Evolutionary conservation across 495 filamentous ascomycete species (phyloP).

Genomic region (Mycothermus thermophilus): DNA sequence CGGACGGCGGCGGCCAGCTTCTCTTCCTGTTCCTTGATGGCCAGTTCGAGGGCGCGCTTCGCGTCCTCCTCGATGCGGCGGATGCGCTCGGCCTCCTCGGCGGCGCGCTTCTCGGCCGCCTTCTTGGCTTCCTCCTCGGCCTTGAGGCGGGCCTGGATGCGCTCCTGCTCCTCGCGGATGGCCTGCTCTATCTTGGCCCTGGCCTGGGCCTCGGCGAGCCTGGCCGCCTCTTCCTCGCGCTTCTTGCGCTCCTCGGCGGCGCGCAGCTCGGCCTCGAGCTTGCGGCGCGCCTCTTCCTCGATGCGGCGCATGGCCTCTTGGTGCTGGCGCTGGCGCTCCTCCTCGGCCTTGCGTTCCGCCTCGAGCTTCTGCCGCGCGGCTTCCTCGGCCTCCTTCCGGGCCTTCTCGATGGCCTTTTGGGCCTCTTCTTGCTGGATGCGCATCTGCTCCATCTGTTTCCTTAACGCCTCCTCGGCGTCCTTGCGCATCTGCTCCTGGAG

Average conservation of each 20-base stretch:
- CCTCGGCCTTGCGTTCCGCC: slow-evolving; percentile 17
- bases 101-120: slow-evolving; percentile 20
- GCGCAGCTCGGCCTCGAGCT: slow-evolving; percentile 21
- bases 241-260: slow-evolving; percentile 22
- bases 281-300: slow-evolving; percentile 33
- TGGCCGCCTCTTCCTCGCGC: slow-evolving; percentile 20
- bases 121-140: slow-evolving; percentile 18
- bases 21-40: slow-evolving; percentile 36
- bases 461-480: slow-evolving; percentile 27
- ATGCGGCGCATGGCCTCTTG: slow-evolving; percentile 24
- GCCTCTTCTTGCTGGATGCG: slow-evolving; percentile 22
- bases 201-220: slow-evolving; percentile 23
- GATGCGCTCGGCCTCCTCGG: slow-evolving; percentile 14
- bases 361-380: slow-evolving; percentile 25
- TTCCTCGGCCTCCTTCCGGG: slow-evolving; percentile 32
- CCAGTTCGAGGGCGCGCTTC: slow-evolving; percentile 38
- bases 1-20: slow-evolving; percentile 14
- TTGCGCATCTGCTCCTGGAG: slow-evolving; percentile 32
- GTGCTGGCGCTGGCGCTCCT: slow-evolving; percentile 21
- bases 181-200: slow-evolving; percentile 24
- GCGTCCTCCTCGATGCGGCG: slow-evolving; percentile 25
- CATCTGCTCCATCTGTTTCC: slow-evolving; percentile 28
- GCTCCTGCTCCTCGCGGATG: slow-evolving; percentile 29
- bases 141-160: background rate
- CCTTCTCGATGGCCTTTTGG: slow-evolving; percentile 23